These are phyloP conservation scores for Brettanomyces custersianus DNA, from an alignment of 805 yeast species.

Conservation along the genomic window DNA sequence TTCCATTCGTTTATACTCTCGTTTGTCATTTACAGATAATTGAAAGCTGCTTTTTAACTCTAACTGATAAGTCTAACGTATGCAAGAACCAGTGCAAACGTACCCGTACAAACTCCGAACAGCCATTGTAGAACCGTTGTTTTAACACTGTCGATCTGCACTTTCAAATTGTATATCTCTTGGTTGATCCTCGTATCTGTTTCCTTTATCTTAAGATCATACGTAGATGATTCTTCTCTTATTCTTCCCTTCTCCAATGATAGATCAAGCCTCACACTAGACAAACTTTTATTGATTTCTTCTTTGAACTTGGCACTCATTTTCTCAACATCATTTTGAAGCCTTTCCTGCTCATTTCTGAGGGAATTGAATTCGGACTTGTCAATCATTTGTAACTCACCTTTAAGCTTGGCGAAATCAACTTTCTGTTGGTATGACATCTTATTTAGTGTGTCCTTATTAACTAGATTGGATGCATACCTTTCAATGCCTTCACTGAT, in stretches of 20 bases:
- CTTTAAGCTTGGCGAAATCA: conserved; percentile 89
- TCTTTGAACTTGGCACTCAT: conserved; percentile 78
- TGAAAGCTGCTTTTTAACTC: background rate
- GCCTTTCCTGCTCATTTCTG: conserved; percentile 78
- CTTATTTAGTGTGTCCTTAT: conserved; percentile 73
- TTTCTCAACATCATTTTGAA: conserved; percentile 78
- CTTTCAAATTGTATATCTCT: conserved; percentile 88
- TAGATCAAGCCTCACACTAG: conserved; percentile 83
- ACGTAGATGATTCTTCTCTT: conserved; percentile 87
- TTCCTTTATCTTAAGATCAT: conserved; percentile 89
- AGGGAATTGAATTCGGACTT: conserved; percentile 74
- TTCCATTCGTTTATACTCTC: background rate
- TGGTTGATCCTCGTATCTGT: conserved; percentile 93
- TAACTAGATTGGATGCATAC: conserved; percentile 70
- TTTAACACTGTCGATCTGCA: conserved; percentile 91
- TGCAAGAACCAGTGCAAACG: conserved; percentile 88
- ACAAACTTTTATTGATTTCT: conserved; percentile 83
- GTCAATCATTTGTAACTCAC: conserved; percentile 84
- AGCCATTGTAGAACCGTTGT: conserved; percentile 98
- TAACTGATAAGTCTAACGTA: conserved; percentile 60
- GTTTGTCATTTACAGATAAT: background rate
- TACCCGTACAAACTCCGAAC: conserved; percentile 97
- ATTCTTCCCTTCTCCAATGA: conserved; percentile 93
- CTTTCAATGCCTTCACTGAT: conserved; percentile 73
- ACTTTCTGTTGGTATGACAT: conserved; percentile 93